Conservation (phyloP, 2,329 filamentous ascomycete species). For the Ceratocystis destructans region DNA sequence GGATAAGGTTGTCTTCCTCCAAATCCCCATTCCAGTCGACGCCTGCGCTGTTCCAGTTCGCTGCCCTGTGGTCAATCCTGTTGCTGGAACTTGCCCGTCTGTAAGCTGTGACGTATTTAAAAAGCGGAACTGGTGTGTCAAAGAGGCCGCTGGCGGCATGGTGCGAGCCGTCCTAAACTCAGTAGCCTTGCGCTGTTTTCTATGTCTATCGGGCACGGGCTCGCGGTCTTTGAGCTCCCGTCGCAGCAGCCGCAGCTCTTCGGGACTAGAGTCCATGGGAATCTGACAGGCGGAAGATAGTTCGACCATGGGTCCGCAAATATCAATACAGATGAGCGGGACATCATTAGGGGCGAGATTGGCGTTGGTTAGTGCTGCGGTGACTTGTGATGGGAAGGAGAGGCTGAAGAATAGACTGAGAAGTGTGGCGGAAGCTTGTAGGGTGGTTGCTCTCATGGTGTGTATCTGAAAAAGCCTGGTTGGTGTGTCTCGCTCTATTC, state of each 20-base stretch:
- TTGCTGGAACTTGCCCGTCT: constrained; percentile 1
- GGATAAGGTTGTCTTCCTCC: not conserved
- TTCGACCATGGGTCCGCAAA: constrained; percentile 33
- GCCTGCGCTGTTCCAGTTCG: not conserved
- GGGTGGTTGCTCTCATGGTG: constrained; percentile 13
- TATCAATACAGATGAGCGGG: constrained; percentile 29
- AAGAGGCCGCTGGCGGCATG: not conserved
- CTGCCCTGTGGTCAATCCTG: not conserved
- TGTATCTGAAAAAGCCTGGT: not conserved
- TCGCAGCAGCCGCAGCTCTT: not conserved
- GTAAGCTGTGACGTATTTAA: not conserved
- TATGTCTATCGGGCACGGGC: not conserved
- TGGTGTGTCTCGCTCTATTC: not conserved
- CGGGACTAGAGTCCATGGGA: constrained; percentile 15
- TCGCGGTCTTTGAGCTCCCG: not conserved
- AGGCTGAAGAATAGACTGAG: constrained; percentile 20
- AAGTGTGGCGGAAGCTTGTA: constrained; percentile 3
- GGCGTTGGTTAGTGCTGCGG: constrained; percentile 24
- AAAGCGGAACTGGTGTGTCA: not conserved
- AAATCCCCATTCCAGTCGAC: not conserved
- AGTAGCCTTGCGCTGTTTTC: not conserved
- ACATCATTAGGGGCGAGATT: constrained; percentile 28
- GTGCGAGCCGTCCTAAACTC: constrained; percentile 5
- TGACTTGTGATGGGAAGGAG: constrained; percentile 23
- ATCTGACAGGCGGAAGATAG: constrained; percentile 28